Evolutionary conservation across 2,329 filamentous ascomycete species (phyloP).

Genomic region (Uncinocarpus reesii): DNA sequence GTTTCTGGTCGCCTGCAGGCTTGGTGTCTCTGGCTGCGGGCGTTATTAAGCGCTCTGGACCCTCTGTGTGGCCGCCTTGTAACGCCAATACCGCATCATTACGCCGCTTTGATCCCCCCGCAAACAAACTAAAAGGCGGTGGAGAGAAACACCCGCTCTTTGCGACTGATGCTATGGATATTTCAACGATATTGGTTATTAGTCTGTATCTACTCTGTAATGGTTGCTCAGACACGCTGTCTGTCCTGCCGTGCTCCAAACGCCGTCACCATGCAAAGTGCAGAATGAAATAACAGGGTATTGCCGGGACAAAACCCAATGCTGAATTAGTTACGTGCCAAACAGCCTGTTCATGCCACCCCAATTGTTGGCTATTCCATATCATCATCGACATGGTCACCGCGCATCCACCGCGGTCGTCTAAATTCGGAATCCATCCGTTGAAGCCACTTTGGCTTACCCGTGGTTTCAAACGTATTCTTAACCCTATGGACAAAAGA

Average conservation of each 20-base stretch:
- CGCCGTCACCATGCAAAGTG: background rate
- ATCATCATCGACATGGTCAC: slow-evolving; percentile 37
- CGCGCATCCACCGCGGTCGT: slow-evolving; percentile 71
- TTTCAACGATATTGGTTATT: too few species aligned
- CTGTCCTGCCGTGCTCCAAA: background rate
- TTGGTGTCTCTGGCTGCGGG: too few species aligned
- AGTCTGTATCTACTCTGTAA: too few species aligned
- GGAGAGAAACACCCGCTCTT: background rate
- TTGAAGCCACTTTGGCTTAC: slow-evolving; percentile 71
- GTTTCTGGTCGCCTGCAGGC: background rate
- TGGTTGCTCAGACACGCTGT: background rate
- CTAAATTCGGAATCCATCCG: slow-evolving; percentile 60
- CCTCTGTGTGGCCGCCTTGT: background rate
- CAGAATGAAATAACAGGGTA: background rate
- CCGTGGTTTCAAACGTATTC: slow-evolving; percentile 81
- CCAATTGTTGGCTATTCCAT: background rate
- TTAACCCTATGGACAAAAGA: slow-evolving; percentile 74
- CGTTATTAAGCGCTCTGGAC: too few species aligned
- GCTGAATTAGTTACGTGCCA: background rate
- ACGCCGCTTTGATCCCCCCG: background rate
- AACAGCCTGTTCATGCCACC: slow-evolving; percentile 7
- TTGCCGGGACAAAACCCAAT: background rate
- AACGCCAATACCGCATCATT: background rate
- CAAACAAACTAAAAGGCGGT: background rate
- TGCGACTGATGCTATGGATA: too few species aligned